Evolutionary conservation across 2,329 filamentous ascomycete genomes (phyloP), one percentile per base, ranked within the genome.

Genomic region (Dryadomyces quercivorus): DNA sequence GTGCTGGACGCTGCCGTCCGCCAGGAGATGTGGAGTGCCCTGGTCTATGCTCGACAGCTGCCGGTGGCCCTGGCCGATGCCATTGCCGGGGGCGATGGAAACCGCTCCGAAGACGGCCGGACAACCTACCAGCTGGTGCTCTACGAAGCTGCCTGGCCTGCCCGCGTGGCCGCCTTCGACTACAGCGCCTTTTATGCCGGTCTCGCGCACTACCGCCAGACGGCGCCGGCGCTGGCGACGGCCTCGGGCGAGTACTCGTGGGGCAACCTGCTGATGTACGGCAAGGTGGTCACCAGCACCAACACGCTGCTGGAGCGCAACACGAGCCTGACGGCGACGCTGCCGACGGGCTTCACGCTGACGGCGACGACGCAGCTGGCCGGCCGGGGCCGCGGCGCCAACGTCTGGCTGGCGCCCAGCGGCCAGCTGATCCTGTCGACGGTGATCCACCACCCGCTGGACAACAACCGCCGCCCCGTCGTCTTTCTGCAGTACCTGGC

Each of bases 231-330:
- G 36, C 76, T 80, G 48, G 76, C 81, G 0, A 72, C 78, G 16
- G 12, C 20, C 38, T 16, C 7, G 34, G 51, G 38, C 46, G 59
- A 57, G 40, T 52, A 50, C 3, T 71, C 79, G 22, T 97, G 94
- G 74, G 93, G 93, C 5, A 79, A 83, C 51, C 72, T 79, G 51
- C 69, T 98, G 3, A 73, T 97, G 59, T 97, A 97, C 64, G 91
- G 86, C 53, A 89, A 96, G 66, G 89, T 95, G 7, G 77, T 96
- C 16, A 96, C 92, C 2, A 95, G 89, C 66, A 98, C 93, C 31
- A 95, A 92, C 69, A 95, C 91, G 0, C 74, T 97, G 5, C 76
- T 96, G 7, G 93, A 97, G 63, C 95, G 93, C 62, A 98, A 98
- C 64, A 80, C 82, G 0, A 81, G 82, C 34, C 73, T 96, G 22